A percentile compares a stretch with the other conserved stretches of the same genome.
Conservation (phyloP, 2,329 filamentous ascomycete species). For the Anisogramma anomala region DNA sequence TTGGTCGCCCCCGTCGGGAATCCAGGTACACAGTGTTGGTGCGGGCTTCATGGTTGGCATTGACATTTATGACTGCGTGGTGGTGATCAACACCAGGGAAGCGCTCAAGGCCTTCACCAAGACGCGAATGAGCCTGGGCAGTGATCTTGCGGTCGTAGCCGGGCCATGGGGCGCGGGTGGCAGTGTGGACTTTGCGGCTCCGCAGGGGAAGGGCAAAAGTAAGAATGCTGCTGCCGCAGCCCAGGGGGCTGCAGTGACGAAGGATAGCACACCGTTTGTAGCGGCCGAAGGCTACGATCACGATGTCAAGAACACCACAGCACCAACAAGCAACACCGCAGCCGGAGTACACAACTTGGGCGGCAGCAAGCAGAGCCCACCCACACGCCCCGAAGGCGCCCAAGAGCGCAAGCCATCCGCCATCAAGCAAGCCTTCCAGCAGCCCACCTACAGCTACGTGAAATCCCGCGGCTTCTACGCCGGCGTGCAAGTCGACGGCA, state of each 20-base stretch:
- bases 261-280: background rate
- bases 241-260: slow-evolving; percentile 4
- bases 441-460: slow-evolving; percentile 56
- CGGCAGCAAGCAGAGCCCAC: slow-evolving; percentile 1
- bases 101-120: slow-evolving; percentile 68
- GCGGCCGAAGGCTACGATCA: slow-evolving; percentile 4
- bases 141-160: slow-evolving; percentile 65
- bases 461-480: slow-evolving; percentile 85
- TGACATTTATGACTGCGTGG: slow-evolving; percentile 82
- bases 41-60: slow-evolving; percentile 71
- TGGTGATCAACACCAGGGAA: slow-evolving; percentile 69
- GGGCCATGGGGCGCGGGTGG: slow-evolving; percentile 60
- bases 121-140: slow-evolving; percentile 64
- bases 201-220: slow-evolving; percentile 13
- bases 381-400: slow-evolving; percentile 6
- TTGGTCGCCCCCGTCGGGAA: slow-evolving; percentile 75
- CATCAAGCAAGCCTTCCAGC: slow-evolving; percentile 21
- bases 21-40: slow-evolving; percentile 69
- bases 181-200: slow-evolving; percentile 48
- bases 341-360: slow-evolving; percentile 25
- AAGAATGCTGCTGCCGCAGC: background rate
- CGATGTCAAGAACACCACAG: background rate
- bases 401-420: slow-evolving; percentile 18
- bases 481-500: slow-evolving; percentile 77
- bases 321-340: background rate